Evolutionary conservation across 805 yeast species (phyloP).

Genomic region (Kuraishia floccosa): DNA sequence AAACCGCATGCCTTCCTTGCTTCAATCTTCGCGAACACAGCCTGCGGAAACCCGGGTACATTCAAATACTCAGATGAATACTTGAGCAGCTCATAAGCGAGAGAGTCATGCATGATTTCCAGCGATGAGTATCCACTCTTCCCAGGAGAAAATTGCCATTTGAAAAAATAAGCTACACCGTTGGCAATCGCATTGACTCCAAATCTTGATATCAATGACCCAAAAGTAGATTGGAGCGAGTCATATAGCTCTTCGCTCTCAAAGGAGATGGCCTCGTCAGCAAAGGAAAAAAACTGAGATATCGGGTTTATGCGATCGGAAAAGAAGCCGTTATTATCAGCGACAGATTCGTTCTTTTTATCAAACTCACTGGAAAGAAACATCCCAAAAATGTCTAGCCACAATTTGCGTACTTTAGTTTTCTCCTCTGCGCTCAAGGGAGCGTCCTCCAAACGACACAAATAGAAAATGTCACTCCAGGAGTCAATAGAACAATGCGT

Average conservation of each 20-base stretch:
- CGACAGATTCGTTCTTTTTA: conserved; percentile 9
- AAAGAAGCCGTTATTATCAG: conserved; percentile 31
- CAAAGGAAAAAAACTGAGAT: conserved; percentile 22
- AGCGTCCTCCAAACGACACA: conserved; percentile 9
- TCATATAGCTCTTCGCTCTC: too few species aligned
- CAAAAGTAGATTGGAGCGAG: conserved; percentile 2
- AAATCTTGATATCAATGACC: conserved; percentile 16
- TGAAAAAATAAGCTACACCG: conserved; percentile 27
- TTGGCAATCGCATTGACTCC: conserved; percentile 37
- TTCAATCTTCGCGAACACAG: not conserved
- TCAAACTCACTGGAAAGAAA: too few species aligned
- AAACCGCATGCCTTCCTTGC: too few species aligned
- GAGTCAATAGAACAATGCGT: conserved; percentile 28
- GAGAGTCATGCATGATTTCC: not conserved
- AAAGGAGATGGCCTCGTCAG: conserved; percentile 23
- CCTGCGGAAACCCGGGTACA: not conserved
- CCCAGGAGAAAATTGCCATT: conserved; percentile 2
- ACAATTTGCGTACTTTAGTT: too few species aligned
- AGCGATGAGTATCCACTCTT: not conserved
- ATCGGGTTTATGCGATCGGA: conserved; percentile 26
- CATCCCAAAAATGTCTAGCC: too few species aligned
- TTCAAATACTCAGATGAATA: not conserved
- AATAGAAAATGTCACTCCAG: conserved; percentile 27
- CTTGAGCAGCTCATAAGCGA: not conserved
- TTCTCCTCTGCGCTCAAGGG: too few species aligned